Percentiles rank a stretch among this genome's conserved stretches.
phyloP scores from a whole-genome alignment of 345 rosid species.

The Theobroma cacao region DNA sequence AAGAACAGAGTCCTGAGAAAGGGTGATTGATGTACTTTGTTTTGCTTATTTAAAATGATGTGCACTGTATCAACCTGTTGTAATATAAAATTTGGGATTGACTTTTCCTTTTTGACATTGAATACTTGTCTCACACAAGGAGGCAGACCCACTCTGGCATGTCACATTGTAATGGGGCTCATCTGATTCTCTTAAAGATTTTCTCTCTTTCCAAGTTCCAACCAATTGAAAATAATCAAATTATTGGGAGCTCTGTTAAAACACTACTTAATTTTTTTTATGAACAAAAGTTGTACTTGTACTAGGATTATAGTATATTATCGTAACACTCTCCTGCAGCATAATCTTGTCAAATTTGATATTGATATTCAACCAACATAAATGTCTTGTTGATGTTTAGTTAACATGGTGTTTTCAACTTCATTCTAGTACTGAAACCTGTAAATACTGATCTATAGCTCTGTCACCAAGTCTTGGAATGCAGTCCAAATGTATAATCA shows the following conservation, averaged over 20 bases:
- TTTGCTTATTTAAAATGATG: slow-evolving; percentile 1
- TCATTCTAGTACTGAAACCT: background rate
- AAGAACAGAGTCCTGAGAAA: no score
- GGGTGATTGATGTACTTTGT: no score
- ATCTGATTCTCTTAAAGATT: slow-evolving; percentile 30
- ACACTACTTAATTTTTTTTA: background rate
- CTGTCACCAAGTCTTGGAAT: background rate
- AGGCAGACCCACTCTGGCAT: slow-evolving; percentile 50
- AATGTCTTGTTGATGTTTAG: no score
- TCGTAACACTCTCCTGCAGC: no score
- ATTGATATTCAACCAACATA: background rate
- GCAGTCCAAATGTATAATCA: background rate
- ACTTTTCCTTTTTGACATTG: slow-evolving; percentile 18
- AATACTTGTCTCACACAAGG: slow-evolving; percentile 48
- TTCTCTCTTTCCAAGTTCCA: slow-evolving; percentile 17
- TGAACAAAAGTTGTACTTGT: background rate
- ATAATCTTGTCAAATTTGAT: no score
- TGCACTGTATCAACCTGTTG: background rate
- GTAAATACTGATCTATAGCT: background rate
- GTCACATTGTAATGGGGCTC: slow-evolving; percentile 24
- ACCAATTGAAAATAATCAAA: background rate
- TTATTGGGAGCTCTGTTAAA: no score
- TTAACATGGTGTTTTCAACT: no score
- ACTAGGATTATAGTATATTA: no score
- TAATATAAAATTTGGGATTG: background rate